Evolutionary conservation across 129 eudicot species (phyloP).

Genomic region (Rutidosis leptorrhynchoides): DNA sequence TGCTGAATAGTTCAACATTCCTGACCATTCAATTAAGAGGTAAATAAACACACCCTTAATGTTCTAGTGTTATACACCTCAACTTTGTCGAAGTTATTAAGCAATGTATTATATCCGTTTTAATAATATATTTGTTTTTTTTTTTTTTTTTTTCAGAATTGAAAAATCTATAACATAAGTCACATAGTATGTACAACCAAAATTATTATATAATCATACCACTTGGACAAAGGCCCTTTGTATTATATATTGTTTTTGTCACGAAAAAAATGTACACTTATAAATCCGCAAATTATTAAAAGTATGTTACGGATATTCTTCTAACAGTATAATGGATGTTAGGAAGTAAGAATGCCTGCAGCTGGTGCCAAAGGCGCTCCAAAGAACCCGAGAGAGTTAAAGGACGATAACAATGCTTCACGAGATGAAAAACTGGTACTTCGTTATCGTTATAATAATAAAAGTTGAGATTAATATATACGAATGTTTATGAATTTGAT

Average conservation of each 20-base stretch:
- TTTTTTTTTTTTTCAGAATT: too few species aligned
- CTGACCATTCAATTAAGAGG: too few species aligned
- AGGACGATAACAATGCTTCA: constrained; percentile 82
- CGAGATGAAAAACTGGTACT: constrained; percentile 89
- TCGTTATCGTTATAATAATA: not conserved
- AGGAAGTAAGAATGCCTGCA: constrained; percentile 99
- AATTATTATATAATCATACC: too few species aligned
- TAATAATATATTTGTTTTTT: too few species aligned
- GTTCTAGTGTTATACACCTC: not conserved
- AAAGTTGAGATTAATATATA: not conserved
- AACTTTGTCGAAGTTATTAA: not conserved
- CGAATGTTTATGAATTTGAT: not conserved
- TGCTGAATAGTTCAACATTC: too few species aligned
- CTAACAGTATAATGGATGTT: constrained; percentile 32
- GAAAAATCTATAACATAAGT: too few species aligned
- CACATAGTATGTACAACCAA: too few species aligned
- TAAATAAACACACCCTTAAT: too few species aligned
- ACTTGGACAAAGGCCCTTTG: too few species aligned
- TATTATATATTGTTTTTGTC: not conserved
- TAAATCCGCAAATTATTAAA: not conserved
- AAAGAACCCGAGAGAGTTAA: constrained; percentile 75
- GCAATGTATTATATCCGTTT: not conserved
- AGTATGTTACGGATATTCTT: constrained; percentile 23
- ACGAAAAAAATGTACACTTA: not conserved
- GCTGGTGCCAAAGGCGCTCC: constrained; percentile 92